Evolutionary conservation across 495 filamentous ascomycete species (phyloP), one percentile per base, ranked within the genome.

Genomic region (Rusavskia elegans): DNA sequence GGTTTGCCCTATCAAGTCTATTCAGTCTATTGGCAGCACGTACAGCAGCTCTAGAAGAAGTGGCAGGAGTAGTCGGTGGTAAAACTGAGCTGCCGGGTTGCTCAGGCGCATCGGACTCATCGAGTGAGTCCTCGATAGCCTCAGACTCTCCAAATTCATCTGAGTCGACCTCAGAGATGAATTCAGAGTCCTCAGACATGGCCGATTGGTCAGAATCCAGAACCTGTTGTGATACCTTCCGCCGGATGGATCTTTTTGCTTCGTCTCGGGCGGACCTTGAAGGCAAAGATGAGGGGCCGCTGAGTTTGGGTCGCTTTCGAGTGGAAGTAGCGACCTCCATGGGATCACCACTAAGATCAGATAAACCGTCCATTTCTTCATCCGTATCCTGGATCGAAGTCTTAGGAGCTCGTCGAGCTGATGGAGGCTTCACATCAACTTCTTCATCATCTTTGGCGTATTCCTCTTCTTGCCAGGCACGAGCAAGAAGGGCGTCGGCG

Each of bases 391-490:
- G 46, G 44, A 61, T 16, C 9, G 36, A 14, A 48, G 49, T 17
- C 54, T 49, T 38, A 57, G 52, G 51, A 48, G 44, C 10, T 45
- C 58, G 62, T 29, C 50, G 57, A 21, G 56, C 46, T 53, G 67
- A 70, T 45, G 51, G 55, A 52, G 57, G 50, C 53, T 66, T 66
- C n/a, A 52, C 19, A 10, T 44, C 42, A 1, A 59, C 58, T 10
- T 60, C 51, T 17, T 50, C 19, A 7, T 44, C 42, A 1, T 59
- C 59, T 13, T 60, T 50, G 17, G 64, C 61, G 56, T 83, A 81
- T 59, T 86, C 84, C 53, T 80, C 72, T 39, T 75, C 65, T 59
- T 87, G 83, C 38, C 86, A 67, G 29, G 60, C 68, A 51, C 66
- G 67, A 5, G 83, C 82, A 21, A 86, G 57, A 37, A 71, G 70